phyloP scores from a whole-genome alignment of 192 early-diverging fungal species.

The Gigaspora rosea region DNA sequence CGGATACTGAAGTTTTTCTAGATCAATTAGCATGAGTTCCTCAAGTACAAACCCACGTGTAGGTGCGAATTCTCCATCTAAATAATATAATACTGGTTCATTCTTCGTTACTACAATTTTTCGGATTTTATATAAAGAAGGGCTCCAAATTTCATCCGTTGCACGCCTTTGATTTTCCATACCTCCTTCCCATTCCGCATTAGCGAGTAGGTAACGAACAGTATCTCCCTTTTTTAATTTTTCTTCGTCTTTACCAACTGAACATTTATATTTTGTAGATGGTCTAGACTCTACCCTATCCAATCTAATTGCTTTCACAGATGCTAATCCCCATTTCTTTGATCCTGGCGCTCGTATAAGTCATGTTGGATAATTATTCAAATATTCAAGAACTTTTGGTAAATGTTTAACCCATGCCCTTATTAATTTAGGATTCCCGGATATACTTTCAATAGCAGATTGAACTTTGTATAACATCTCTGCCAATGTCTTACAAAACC shows the following conservation, averaged over 20 bases:
- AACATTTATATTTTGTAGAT: neutral
- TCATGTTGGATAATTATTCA: conserved; percentile 14
- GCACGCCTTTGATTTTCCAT: neutral
- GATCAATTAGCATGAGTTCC: neutral
- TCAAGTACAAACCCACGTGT: neutral
- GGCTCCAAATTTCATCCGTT: neutral
- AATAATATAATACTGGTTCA: conserved; percentile 1
- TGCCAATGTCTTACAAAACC: neutral
- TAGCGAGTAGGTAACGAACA: neutral
- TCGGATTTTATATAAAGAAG: neutral
- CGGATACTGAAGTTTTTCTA: conserved; percentile 1
- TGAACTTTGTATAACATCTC: conserved; percentile 8
- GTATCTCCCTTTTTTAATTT: neutral
- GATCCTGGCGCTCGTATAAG: neutral
- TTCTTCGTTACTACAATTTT: conserved; percentile 15
- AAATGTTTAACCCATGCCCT: no score
- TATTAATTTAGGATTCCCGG: no score
- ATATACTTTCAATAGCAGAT: neutral
- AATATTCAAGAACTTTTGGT: neutral
- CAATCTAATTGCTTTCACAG: neutral
- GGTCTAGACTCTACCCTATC: conserved; percentile 3
- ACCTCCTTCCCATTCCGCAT: conserved; percentile 6
- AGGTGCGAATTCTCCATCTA: neutral
- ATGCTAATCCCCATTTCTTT: neutral
- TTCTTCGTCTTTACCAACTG: neutral